A percentile compares a stretch with the other conserved stretches of the same genome.
Conservation (phyloP, 805 yeast genomes). For the Wickerhamomyces sydowiorum region DNA sequence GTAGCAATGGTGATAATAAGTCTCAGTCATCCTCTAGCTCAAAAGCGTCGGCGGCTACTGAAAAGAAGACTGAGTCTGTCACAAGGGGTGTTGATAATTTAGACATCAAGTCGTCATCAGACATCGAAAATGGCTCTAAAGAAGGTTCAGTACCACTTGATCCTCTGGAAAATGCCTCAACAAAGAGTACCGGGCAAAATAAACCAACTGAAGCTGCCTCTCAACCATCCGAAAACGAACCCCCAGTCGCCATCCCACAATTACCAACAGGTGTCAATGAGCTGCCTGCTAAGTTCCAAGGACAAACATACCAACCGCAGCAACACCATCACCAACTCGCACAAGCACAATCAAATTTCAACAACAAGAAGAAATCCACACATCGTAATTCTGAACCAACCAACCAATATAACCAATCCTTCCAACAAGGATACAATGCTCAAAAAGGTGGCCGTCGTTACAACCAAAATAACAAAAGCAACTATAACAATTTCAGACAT, state of each 20-base stretch:
- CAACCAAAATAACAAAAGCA: slow-evolving; percentile 5
- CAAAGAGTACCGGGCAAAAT: background rate
- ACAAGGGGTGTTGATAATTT: background rate
- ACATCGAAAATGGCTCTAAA: background rate
- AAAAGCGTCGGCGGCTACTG: background rate
- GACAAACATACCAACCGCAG: background rate
- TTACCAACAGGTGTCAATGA: too few relatives aligned
- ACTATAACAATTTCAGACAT: slow-evolving; percentile 13
- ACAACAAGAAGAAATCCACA: slow-evolving; percentile 3
- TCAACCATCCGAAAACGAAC: background rate
- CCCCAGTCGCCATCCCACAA: too few relatives aligned
- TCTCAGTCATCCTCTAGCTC: background rate
- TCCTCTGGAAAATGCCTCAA: background rate
- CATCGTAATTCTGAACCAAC: slow-evolving; percentile 19
- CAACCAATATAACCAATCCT: slow-evolving; percentile 1
- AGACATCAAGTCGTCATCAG: background rate
- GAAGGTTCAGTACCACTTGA: background rate
- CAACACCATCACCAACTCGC: background rate
- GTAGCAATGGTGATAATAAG: background rate
- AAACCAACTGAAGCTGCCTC: background rate
- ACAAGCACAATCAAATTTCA: slow-evolving; percentile 1
- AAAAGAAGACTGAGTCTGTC: background rate
- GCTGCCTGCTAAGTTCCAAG: background rate
- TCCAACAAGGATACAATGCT: background rate
- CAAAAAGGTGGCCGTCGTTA: slow-evolving; percentile 6